Conservation (phyloP, 192 early-diverging fungal genomes). For the Glomus cerebriforme region DNA sequence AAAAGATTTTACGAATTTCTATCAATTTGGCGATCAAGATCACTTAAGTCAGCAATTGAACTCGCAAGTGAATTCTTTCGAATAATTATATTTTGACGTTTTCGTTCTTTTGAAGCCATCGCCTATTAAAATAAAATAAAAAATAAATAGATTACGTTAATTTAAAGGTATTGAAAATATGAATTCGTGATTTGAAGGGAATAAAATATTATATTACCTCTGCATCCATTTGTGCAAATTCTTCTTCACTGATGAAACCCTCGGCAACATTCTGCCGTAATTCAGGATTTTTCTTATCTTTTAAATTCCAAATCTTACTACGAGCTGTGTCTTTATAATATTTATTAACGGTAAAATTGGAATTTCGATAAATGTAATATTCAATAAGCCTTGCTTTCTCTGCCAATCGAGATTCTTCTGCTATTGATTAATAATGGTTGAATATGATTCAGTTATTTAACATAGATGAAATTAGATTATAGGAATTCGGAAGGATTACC, state of each 20-base stretch:
- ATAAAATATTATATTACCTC: constrained; percentile 18
- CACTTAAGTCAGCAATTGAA: constrained; percentile 2
- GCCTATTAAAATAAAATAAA: background rate
- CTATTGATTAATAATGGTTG: background rate
- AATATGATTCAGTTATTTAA: background rate
- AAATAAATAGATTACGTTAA: background rate
- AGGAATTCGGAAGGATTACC: background rate
- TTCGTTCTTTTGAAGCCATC: constrained; percentile 22
- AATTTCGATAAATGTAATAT: background rate
- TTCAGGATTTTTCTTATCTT: constrained; percentile 19
- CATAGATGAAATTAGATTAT: too few species aligned
- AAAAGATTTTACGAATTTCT: too few species aligned
- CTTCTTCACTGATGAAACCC: background rate
- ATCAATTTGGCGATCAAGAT: too few species aligned
- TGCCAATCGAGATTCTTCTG: background rate
- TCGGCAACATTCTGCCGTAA: constrained; percentile 1
- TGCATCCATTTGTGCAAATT: constrained; percentile 15
- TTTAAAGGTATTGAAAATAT: background rate
- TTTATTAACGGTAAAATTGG: constrained; percentile 12
- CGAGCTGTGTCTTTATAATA: constrained; percentile 11
- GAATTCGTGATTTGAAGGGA: too few species aligned
- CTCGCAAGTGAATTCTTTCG: constrained; percentile 9
- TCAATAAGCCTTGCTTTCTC: constrained; percentile 6
- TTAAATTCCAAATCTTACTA: constrained; percentile 22
- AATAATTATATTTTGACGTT: constrained; percentile 10